These are phyloP conservation scores for Agaricus bisporus DNA, from an alignment of 768 basidiomycete genomes.

Conservation along the genomic window DNA sequence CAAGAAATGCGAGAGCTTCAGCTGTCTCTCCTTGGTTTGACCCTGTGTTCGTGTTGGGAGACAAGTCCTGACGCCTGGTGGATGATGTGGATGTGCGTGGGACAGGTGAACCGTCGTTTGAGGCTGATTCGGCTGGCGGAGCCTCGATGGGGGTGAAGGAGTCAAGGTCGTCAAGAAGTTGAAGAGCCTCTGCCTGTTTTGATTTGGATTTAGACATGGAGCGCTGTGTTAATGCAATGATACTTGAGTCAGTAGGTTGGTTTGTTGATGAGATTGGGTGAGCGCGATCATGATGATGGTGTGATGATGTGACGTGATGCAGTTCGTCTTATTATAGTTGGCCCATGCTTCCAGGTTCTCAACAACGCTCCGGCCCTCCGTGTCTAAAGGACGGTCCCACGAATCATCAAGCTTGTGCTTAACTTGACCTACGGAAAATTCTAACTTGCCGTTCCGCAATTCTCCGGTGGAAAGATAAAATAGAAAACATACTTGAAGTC, in stretches of 20 bases:
- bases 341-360: neutral
- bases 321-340: neutral
- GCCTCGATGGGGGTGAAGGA: constrained; percentile 43
- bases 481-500: constrained; percentile 5
- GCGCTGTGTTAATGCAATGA: neutral
- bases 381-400: neutral
- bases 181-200: constrained; percentile 84
- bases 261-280: neutral
- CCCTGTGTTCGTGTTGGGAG: constrained; percentile 13
- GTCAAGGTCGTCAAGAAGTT: constrained; percentile 93
- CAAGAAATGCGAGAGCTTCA: constrained; percentile 87
- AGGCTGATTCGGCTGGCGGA: constrained; percentile 9
- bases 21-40: constrained; percentile 56
- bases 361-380: neutral
- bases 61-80: constrained; percentile 9
- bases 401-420: neutral
- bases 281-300: constrained; percentile 3
- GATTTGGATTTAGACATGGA: constrained; percentile 56
- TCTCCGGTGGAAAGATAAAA: constrained; percentile 10
- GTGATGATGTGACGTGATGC: neutral
- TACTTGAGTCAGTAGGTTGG: neutral
- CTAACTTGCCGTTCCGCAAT: constrained; percentile 3
- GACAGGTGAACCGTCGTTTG: constrained; percentile 14
- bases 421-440: neutral
- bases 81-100: constrained; percentile 11